phyloP scores from a whole-genome alignment of 768 basidiomycete genomes.

The Butyriboletus loyo region DNA sequence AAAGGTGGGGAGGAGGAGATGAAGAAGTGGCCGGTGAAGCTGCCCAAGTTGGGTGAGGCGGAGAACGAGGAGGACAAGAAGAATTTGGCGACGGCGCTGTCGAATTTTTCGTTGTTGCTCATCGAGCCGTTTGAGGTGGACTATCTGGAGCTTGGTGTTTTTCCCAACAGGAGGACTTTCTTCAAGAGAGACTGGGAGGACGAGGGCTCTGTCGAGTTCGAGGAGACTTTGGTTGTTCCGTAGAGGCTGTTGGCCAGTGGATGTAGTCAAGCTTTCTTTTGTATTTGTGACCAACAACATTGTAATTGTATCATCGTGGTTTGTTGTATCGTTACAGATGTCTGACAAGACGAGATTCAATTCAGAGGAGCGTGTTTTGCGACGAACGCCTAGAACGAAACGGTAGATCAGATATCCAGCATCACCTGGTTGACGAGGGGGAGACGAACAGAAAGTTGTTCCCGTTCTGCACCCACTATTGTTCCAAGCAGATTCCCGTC shows the following conservation, averaged over 20 bases:
- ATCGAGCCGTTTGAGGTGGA: conserved; percentile 73
- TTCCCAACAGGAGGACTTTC: conserved; percentile 56
- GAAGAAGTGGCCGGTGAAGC: conserved; percentile 55
- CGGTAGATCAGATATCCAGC: neutral
- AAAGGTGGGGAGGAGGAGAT: conserved; percentile 52
- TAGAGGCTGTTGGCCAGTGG: conserved; percentile 24
- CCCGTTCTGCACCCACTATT: neutral
- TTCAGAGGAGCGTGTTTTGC: neutral
- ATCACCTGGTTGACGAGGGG: too few species aligned
- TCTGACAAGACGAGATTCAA: neutral
- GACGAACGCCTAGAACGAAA: neutral
- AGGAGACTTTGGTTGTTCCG: conserved; percentile 62
- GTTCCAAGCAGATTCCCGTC: neutral
- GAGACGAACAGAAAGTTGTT: neutral
- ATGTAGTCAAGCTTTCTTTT: neutral
- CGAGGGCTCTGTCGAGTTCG: conserved; percentile 43
- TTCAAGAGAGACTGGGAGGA: conserved; percentile 43
- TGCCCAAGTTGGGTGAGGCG: conserved; percentile 49
- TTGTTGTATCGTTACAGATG: neutral
- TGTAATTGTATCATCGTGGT: neutral
- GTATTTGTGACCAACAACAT: neutral
- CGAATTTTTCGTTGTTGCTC: conserved; percentile 69
- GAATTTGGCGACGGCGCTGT: conserved; percentile 51
- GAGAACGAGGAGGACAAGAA: conserved; percentile 43
- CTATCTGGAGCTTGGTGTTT: conserved; percentile 54